Conservation (phyloP, 805 yeast genomes). For the Candida namnaoensis region DNA sequence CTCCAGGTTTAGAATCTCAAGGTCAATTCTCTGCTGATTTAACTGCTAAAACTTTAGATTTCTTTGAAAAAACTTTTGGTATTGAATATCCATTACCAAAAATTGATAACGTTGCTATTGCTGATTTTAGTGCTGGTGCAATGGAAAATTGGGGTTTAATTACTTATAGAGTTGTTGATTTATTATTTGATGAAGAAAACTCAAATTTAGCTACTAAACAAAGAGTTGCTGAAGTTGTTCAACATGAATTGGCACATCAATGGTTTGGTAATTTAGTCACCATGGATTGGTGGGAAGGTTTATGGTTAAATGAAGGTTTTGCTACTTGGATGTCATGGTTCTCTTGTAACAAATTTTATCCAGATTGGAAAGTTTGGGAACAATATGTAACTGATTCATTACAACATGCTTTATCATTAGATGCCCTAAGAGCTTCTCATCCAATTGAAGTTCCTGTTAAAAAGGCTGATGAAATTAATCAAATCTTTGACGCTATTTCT, state of each 20-base stretch:
- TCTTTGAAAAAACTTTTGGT: constrained; percentile 65
- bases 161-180: constrained; percentile 71
- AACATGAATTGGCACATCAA: constrained; percentile 86
- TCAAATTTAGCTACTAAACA: constrained; percentile 57
- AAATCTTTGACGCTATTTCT: constrained; percentile 79
- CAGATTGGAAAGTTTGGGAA: constrained; percentile 86
- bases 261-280: constrained; percentile 90
- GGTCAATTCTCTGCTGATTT: constrained; percentile 68
- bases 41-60: constrained; percentile 66
- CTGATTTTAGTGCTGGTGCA: constrained; percentile 81
- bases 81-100: constrained; percentile 76
- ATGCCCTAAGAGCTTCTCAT: constrained; percentile 75
- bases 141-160: constrained; percentile 85
- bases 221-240: constrained; percentile 79
- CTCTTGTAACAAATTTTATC: constrained; percentile 66
- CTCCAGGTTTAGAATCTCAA: constrained; percentile 66
- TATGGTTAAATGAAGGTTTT: constrained; percentile 84
- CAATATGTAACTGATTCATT: constrained; percentile 70
- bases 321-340: constrained; percentile 92
- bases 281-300: constrained; percentile 90
- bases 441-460: constrained; percentile 81
- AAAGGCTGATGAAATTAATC: constrained; percentile 72
- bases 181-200: constrained; percentile 62
- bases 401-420: constrained; percentile 68
- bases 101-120: constrained; percentile 75